Evolutionary conservation across 2,329 filamentous ascomycete genomes (phyloP), one percentile per base, ranked within the genome.

Genomic region (Talaromyces sp.): DNA sequence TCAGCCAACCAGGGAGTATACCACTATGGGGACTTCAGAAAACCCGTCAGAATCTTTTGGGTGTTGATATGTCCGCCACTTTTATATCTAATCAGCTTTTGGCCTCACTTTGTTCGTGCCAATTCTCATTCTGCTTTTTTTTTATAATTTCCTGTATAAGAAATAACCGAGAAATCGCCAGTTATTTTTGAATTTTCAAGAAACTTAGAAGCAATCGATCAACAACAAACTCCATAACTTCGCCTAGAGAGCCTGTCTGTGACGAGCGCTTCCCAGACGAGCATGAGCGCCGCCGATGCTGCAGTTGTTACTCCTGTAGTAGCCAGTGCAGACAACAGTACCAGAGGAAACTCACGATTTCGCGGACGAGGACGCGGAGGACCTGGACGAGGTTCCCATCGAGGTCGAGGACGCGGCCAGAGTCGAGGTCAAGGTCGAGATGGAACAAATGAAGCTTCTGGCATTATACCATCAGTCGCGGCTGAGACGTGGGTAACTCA

Each of bases 311-410:
- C 60, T 50, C 35, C 59, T 15, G 37, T 17, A 17, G 54, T 50
- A 35, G 37, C 60, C 39, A 62, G 25, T 22, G 15, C 59, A 37
- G 60, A 62, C 19, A 22, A 58, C 4, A 50, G 13, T 19, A 19
- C 35, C n/a, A 62, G 60, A 59, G 57, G 65, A 68, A 57, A 62
- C 35, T 25, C 52, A 41, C 27, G 57, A 27, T 33, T 50, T 62
- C 27, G 63, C 68, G 39, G 63, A 50, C 35, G 63, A 61, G 58
- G 61, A 49, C 19, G 64, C 61, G 64, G 61, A 78, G 76, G 1
- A 9, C 59, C 33, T 43, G 63, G 63, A 5, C 45, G 64, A 15
- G 64, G 52, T 17, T 49, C 37, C 7, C 5, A 33, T 15, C 58
- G 63, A 22, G 50, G 59, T 19, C 58, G 63, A 58, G 63, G 63